Base-by-base conservation (phyloP, 257 asterid species). In the Sherardia arvensis region DNA sequence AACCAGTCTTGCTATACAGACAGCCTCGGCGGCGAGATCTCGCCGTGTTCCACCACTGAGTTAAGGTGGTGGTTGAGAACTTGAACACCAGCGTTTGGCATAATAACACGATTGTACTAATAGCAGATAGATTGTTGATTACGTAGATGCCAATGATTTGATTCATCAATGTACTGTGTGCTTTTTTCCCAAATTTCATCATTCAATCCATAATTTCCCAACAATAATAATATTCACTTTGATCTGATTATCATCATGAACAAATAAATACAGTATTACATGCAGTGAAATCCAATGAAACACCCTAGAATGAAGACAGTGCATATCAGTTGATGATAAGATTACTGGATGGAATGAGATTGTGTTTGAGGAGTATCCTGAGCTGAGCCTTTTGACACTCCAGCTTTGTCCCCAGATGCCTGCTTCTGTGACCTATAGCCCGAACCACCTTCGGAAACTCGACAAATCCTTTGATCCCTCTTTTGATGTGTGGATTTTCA, bases 391-490 rank as follows among this genome's bases (percentile, higher is more conserved):
- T 90, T 36, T 90, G 96, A 29, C 94, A 84, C 59, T 85, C 95
- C 83, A 90, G 66, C 73, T 82, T 87, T 36, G 75, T 83, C 0
- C 88, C 83, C 77, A 77, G 55, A 75, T 78, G 79, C 81, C 80
- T 83, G 70, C 87, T 82, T 69, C 78, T 88, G 66, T 87, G 81
- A 2, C 98, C 92, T 20, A 86, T 81, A 4, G 90, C 95, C 60
- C 85, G 33, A 10, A 86, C 83, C 43, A 88, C 92, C 69, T 61
- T 88, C 0, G 98, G 98, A 51, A 91, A 91, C 51, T 91, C 98
- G 0, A 91, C 96, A 21, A 91, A 88, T 67, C 96, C 98, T 77
- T 81, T 88, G 53, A 87, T 84, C 84, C 98, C 98, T 67, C 95
- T 66, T 53, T 40, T 80, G 66, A 91, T 88, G 48, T 91, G 98